Conservation (phyloP, 345 rosid species). For the Populus simonii region DNA sequence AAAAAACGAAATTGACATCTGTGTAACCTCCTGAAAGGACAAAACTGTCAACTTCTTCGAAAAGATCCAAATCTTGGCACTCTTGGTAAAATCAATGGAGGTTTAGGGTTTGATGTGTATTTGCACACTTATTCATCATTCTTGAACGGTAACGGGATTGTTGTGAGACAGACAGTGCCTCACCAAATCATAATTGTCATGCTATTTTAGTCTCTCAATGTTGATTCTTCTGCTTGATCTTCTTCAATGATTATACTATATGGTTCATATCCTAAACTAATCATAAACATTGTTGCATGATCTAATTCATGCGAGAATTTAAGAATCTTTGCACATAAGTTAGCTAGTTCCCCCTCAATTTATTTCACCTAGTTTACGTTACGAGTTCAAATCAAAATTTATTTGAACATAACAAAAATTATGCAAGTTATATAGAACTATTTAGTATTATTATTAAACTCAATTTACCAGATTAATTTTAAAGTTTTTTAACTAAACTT, state of each 20-base stretch:
- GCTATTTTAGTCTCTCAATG: constrained; percentile 18
- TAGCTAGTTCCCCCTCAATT: background rate
- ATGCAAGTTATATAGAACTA: too few species aligned
- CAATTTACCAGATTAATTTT: fast-evolving
- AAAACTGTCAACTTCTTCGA: background rate
- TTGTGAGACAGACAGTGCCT: background rate
- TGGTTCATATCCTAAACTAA: background rate
- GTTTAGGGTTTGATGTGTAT: background rate
- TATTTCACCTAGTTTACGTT: background rate
- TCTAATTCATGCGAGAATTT: background rate
- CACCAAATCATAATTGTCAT: constrained; percentile 25
- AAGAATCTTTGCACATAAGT: background rate
- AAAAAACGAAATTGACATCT: constrained; percentile 25
- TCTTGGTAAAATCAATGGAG: background rate
- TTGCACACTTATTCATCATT: background rate
- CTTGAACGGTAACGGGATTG: constrained; percentile 8
- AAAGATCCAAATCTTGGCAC: background rate
- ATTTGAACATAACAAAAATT: too few species aligned
- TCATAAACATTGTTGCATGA: constrained; percentile 1
- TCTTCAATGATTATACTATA: background rate
- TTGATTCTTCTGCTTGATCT: constrained; percentile 18
- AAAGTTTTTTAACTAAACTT: too few species aligned
- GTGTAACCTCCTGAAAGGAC: background rate
- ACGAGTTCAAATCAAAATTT: too few species aligned
- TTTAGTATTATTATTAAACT: too few species aligned